Conservation (phyloP, 2,329 filamentous ascomycete genomes). For the Pseudopyricularia javanii region DNA sequence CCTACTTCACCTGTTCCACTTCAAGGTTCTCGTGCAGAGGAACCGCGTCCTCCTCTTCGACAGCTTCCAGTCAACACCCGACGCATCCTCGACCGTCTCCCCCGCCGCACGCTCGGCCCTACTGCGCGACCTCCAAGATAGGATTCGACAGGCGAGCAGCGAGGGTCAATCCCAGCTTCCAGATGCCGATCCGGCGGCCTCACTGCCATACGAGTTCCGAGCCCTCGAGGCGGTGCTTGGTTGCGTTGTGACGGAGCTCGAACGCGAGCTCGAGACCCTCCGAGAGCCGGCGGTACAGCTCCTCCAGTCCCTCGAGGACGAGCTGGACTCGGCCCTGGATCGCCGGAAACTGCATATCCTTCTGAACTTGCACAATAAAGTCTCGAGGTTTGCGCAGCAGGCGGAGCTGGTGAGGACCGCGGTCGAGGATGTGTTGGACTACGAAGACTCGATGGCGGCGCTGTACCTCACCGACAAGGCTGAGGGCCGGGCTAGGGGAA, state of each 20-base stretch:
- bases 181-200: conserved; percentile 10
- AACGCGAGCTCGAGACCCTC: conserved; percentile 89
- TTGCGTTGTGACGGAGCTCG: conserved; percentile 81
- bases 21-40: conserved; percentile 89
- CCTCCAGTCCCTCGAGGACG: conserved; percentile 82
- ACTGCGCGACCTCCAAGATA: conserved; percentile 93
- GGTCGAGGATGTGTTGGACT: conserved; percentile 89
- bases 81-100: not conserved
- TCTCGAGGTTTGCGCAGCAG: conserved; percentile 96
- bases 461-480: conserved; percentile 95
- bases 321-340: conserved; percentile 33
- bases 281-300: conserved; percentile 85
- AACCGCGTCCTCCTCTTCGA: conserved; percentile 90
- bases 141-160: conserved; percentile 67
- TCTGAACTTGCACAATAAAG: conserved; percentile 85
- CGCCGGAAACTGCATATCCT: conserved; percentile 83
- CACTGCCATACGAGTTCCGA: conserved; percentile 87
- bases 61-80: conserved; percentile 70
- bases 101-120: conserved; percentile 93
- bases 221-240: conserved; percentile 91
- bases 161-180: conserved; percentile 26
- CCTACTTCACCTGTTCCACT: conserved; percentile 84
- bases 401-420: conserved; percentile 87
- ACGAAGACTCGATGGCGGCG: conserved; percentile 85
- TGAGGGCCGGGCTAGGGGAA: conserved; percentile 53